phyloP scores from a whole-genome alignment of 2,329 filamentous ascomycete genomes.

The Mycogone perniciosa region DNA sequence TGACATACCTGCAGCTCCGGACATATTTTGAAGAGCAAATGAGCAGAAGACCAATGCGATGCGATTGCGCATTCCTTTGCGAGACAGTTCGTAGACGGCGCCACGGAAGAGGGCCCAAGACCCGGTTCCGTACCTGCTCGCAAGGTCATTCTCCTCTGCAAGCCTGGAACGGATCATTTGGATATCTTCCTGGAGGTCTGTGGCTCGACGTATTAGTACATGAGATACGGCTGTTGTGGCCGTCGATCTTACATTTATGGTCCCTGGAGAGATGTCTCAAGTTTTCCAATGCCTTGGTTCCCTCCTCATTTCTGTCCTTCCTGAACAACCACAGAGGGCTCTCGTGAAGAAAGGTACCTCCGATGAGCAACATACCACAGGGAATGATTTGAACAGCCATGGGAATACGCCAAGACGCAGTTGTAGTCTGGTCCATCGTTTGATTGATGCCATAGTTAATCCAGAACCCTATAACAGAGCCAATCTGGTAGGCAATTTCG shows the following conservation, averaged over 20 bases:
- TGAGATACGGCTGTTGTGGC: background rate
- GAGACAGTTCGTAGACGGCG: conserved; percentile 23
- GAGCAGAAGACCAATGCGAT: conserved; percentile 31
- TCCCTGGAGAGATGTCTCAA: conserved; percentile 39
- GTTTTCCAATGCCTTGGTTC: conserved; percentile 26
- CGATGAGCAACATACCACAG: conserved; percentile 35
- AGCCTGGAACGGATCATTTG: conserved; percentile 36
- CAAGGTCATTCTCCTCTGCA: conserved; percentile 27
- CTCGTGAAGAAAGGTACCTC: conserved; percentile 40
- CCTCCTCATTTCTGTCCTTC: conserved; percentile 27
- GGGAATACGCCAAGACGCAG: conserved; percentile 41
- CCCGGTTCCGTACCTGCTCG: conserved; percentile 27
- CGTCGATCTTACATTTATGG: conserved; percentile 21
- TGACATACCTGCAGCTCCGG: conserved; percentile 27
- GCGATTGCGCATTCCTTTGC: conserved; percentile 36
- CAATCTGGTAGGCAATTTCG: conserved; percentile 48
- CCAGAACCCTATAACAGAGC: conserved; percentile 46
- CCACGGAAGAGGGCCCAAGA: conserved; percentile 19
- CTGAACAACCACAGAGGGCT: conserved; percentile 35
- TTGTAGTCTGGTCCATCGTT: conserved; percentile 27
- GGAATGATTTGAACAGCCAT: conserved; percentile 43
- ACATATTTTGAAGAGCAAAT: conserved; percentile 36
- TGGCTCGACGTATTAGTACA: background rate
- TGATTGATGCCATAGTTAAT: conserved; percentile 40
- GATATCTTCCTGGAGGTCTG: conserved; percentile 42